Base-by-base conservation (phyloP, 1,284 basidiomycete genomes). In the Ustanciosporium gigantosporum region DNA sequence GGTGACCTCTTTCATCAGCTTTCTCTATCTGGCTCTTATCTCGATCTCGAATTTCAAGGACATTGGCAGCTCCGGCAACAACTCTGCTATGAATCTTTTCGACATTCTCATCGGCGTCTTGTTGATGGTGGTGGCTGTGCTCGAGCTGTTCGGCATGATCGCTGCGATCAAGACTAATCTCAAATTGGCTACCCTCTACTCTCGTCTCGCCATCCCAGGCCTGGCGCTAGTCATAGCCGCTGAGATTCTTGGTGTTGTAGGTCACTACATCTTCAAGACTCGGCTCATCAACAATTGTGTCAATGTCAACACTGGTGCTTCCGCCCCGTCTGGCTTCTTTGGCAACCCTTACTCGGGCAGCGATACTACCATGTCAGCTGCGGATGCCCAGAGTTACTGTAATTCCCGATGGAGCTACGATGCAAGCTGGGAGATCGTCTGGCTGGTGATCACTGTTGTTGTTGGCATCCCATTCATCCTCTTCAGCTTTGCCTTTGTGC, bases 401-500 rank as follows among this genome's bases (percentile, higher is more conserved):
- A 35, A 56, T 25, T 35, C 37, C 27, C 35, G 32, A 25, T 72
- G 67, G 66, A 61, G 34, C 29, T 51, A 55, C 34, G 44, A 47
- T 22, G 55, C 57, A 5, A 66, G 48, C 19, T 67, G 66, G 68
- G 36, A 47, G 31, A 69, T 71, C 17, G 49, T 71, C 20, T 68
- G 68, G 66, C 52, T 73, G 13, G 27, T 73, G 35, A 51, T 70
- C 24, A 59, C 61, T 4, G 19, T 59, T 11, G 8, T 67, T 17
- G 25, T 73, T 20, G 70, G 70, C 17, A 22, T 59, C 8, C 51
- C 70, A 4, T 70, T 73, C 27, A 58, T 70, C 36, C 25, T 65
- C 35, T 62, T 73, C 52, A 52, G 53, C 61, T 73, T 73, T 20
- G 66, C 55, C 3, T 73, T 68, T 36, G 66, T 62, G 13, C 36